Base-by-base conservation (phyloP, 1,139 yeast genomes). In the Spencermartinsiella ligniputridi region DNA sequence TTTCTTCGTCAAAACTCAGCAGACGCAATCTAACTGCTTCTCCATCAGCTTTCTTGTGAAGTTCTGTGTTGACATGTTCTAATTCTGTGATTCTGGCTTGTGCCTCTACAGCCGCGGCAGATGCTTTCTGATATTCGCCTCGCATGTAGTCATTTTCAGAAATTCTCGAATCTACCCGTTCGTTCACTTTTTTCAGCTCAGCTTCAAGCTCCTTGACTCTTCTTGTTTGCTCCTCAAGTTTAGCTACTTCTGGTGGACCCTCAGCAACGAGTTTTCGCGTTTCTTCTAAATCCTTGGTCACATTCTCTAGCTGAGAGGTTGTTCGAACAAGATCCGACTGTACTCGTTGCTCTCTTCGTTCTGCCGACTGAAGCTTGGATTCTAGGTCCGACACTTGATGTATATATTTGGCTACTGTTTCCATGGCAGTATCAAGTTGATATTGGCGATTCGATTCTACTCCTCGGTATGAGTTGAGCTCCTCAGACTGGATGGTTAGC, bases 91-190 rank as follows among this genome's bases (percentile, higher is more conserved):
- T 68, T 43, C 74, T 76, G 1, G 57, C 54, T 2, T 66, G 62
- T 0, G 85, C 76, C 13, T 80, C 87, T 4, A 62, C 63, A 0
- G 79, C 75, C 0, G 90, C 76, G 4, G 67, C 63, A 2, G 69
- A 59, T 0, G 94, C 87, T 49, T 81, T 76, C 40, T 71, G 72
- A 44, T 80, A 76, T 61, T 89, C 95, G 33, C 70, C 70, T 8
- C 70, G 64, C 78, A 84, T 83, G 60, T 85, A 88, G 42, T 70
- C 76, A 46, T 73, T 76, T 55, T 88, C 96, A 27, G 64, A 72
- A 60, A 45, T 62, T 54, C 64, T 70, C 57, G 61, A 72, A 45
- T 56, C 70, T 44, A 50, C 67, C 58, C 58, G 65, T 55, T 61
- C 69, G 43, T 57, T 70, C 48, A 64, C 69, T 47, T 52, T 69